Base-by-base conservation (phyloP, 257 asterid genomes). In the Lantana camara region DNA sequence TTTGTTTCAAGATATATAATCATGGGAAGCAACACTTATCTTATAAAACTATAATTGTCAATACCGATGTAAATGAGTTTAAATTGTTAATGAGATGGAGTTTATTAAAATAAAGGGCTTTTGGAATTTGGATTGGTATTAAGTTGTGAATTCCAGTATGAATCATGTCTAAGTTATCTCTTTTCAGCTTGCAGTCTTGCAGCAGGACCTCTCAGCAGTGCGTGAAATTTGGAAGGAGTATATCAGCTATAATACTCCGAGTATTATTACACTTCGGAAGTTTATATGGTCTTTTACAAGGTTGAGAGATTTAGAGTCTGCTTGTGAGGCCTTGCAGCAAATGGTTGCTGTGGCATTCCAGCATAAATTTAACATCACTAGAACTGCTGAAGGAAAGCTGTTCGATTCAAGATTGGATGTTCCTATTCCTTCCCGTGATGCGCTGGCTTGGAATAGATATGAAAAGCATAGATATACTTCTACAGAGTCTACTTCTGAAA, bases 171-270 rank as follows among this genome's bases (percentile, higher is more conserved):
- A 53, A 71, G 62, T 70, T 34, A 21, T 68, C 53, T 77, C 57
- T 72, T 75, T 80, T 82, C 95, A 91, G 96, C 92, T 89, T 83
- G 95, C 96, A 84, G 98, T 91, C 73, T 64, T 82, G 81, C 83
- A 77, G 81, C 76, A 77, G 76, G 82, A 86, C 68, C 74, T 86
- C 67, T 59, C 88, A 60, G 83, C 85, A 34, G 96, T 79, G 48
- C 92, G 64, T 66, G 77, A 80, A 60, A 81, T 88, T 60, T 91
- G 96, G 98, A 84, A 81, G 77, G 95, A 91, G 70, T 86, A 77
- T 72, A 67, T 64, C 69, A 82, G 73, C 59, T 66, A 56, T 75
- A 74, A 80, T 73, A 77, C 75, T 66, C 72, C 74, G 62, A 85
- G 84, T 79, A 58, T 79, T 71, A 67, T 80, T 53, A 77, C 81